Base-by-base conservation (phyloP, 768 basidiomycete genomes). In the Termitomyces sp. region DNA sequence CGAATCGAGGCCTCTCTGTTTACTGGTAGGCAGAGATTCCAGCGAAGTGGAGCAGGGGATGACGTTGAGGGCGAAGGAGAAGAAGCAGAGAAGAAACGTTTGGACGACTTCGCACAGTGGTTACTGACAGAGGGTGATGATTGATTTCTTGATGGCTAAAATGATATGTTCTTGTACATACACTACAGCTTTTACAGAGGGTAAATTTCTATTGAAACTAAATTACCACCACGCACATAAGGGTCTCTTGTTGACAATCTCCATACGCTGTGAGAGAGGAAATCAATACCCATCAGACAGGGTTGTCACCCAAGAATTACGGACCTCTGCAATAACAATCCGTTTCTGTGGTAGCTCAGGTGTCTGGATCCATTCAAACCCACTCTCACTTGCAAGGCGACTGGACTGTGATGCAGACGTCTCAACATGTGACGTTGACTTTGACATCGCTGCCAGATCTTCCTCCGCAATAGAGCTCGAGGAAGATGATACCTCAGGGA, bases 61-160 rank as follows among this genome's bases (percentile, higher is more conserved):
- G 84, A 83, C 1, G 52, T 76, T 2, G 84, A 80, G 52, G 86
- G 78, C 7, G 84, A 82, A 20, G 84, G 80, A 2, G 88, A 83
- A 4, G 89, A 87, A 48, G 85, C 80, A 39, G 91, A 97, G 68
- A 87, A 88, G 77, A 82, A 83, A 66, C 84, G 94, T 43, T 69
- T 98, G 64, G 94, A 96, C 51, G 82, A 86, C 68, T 97, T 96
- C 65, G 91, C 91, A 0, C 72, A 84, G 36, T 96, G 94, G 94
- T 74, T 97, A 43, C 78, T 94, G 72, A 79, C 81, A 9, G 90
- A 93, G 70, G 89, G 84, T 33, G 89, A 92, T 89, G 64, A 66
- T 48, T 27, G 32, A 42, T 15, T 52, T 10, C 16, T 20, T 23
- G 22, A 25, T 32, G 22, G 49, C 51, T 57, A 39, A 50, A 54